Conservation (phyloP, 2,329 filamentous ascomycete genomes). For the Cladophialophora psammophila region DNA sequence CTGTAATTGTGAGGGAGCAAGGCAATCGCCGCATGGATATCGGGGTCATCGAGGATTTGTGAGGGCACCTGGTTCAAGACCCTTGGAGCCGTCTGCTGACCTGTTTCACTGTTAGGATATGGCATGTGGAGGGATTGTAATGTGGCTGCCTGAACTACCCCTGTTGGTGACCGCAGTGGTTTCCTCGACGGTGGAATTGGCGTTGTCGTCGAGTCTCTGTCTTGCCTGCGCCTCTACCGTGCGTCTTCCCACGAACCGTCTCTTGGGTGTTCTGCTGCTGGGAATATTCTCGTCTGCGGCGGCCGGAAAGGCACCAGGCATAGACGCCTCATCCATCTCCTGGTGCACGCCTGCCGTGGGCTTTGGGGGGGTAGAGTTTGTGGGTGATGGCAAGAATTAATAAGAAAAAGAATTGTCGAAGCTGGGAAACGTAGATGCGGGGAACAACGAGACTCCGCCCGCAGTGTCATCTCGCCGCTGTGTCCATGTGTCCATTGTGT, state of each 20-base stretch:
- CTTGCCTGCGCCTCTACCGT: constrained; percentile 65
- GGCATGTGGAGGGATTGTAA: neutral
- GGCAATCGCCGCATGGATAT: constrained; percentile 84
- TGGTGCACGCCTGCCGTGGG: constrained; percentile 51
- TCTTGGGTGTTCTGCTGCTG: constrained; percentile 72
- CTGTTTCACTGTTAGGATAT: constrained; percentile 46
- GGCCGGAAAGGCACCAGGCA: constrained; percentile 39
- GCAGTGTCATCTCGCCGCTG: neutral
- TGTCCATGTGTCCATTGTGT: neutral
- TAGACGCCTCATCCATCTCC: constrained; percentile 47
- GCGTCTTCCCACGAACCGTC: constrained; percentile 86
- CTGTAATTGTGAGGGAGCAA: constrained; percentile 95
- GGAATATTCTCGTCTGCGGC: constrained; percentile 18
- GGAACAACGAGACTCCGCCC: neutral
- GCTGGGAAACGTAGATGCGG: constrained; percentile 14
- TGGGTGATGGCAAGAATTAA: constrained; percentile 11
- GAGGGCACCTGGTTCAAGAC: constrained; percentile 90
- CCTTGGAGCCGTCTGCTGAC: constrained; percentile 75
- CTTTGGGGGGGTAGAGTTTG: neutral
- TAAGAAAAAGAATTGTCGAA: constrained; percentile 3
- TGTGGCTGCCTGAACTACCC: constrained; percentile 42
- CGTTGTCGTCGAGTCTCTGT: constrained; percentile 69
- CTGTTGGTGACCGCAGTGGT: constrained; percentile 50
- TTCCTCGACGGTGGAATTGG: constrained; percentile 74
- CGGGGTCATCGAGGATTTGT: constrained; percentile 83